phyloP scores from a whole-genome alignment of 352 stramenopile genomes.

The Pythium sukuiense region DNA sequence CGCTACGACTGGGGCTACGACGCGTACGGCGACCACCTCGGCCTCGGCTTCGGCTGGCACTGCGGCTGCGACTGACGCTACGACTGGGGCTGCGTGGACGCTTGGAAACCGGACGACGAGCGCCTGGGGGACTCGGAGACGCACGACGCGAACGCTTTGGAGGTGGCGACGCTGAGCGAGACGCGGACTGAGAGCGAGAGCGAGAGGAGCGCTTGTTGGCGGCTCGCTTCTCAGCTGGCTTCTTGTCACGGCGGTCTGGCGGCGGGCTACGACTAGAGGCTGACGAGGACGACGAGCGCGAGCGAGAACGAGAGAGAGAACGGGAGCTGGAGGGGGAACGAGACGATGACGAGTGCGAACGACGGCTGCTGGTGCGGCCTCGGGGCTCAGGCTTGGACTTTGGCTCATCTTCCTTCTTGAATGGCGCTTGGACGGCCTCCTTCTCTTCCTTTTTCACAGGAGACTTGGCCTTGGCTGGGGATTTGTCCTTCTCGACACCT shows the following conservation, averaged over 20 bases:
- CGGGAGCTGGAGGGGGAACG: constrained; percentile 22
- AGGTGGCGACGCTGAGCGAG: constrained; percentile 23
- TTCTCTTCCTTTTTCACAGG: constrained; percentile 6
- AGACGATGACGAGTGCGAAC: background rate
- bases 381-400: constrained; percentile 20
- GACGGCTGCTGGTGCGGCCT: background rate
- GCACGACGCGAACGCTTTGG: constrained; percentile 15
- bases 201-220: background rate
- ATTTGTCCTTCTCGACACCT: background rate
- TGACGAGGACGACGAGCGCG: constrained; percentile 30
- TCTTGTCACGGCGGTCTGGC: constrained; percentile 5
- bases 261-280: constrained; percentile 25
- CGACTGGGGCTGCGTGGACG: constrained; percentile 27
- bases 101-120: background rate
- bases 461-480: background rate
- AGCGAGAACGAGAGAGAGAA: constrained; percentile 40
- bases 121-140: background rate
- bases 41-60: constrained; percentile 8
- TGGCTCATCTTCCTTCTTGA: constrained; percentile 10
- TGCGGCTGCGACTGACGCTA: constrained; percentile 26
- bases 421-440: background rate
- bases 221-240: background rate
- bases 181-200: background rate
- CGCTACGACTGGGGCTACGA: constrained; percentile 6
- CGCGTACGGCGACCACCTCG: background rate